Base-by-base conservation (phyloP, 2,329 filamentous ascomycete genomes). In the Talaromyces islandicus region DNA sequence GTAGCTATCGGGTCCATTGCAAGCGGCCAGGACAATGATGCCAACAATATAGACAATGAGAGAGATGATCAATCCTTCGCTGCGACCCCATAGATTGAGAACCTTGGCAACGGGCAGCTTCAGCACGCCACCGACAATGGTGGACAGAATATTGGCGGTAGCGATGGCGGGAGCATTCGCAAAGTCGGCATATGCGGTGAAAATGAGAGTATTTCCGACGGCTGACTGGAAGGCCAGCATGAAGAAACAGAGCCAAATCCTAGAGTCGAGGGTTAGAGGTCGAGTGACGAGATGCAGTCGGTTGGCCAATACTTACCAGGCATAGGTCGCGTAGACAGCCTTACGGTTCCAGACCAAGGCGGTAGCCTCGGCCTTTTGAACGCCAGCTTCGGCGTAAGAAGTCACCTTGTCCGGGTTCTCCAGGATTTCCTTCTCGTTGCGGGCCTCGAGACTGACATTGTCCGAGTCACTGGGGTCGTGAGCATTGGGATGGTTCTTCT, bases 81-180 rank as follows among this genome's bases (percentile, higher is more conserved):
- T 78, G 51, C 86, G 83, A 38, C 85, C 86, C 80, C 82, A 88
- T 24, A 86, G 73, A 69, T 88, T 83, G 56, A 88, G 74, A 3
- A 85, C 76, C 68, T 87, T 88, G 58, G 85, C 84, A 21, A 86
- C 76, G 0, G 85, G 82, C n/a, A 88, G 76, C 67, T 85, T 85
- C 53, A 82, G 75, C 35, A 86, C 77, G 25, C 83, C 85, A 35
- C 79, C 80, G 32, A 88, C 81, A 46, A 87, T 73, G 60, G 72
- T 80, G 14, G 83, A 75, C 41, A 88, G 75, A 62, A 87, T 82
- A 54, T 75, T 73, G 17, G 83, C 81, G 2, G 83, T 81, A 3
- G 17, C 81, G 71, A 56, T 79, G 73, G 67, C 83, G 65, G 54
- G 83, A 76, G 71, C 86, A 74, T 32, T 71, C 17, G 73, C 57